Evolutionary conservation across 1,284 basidiomycete species (phyloP), one percentile per base, ranked within the genome.

Genomic region (Pholiota adiposa): DNA sequence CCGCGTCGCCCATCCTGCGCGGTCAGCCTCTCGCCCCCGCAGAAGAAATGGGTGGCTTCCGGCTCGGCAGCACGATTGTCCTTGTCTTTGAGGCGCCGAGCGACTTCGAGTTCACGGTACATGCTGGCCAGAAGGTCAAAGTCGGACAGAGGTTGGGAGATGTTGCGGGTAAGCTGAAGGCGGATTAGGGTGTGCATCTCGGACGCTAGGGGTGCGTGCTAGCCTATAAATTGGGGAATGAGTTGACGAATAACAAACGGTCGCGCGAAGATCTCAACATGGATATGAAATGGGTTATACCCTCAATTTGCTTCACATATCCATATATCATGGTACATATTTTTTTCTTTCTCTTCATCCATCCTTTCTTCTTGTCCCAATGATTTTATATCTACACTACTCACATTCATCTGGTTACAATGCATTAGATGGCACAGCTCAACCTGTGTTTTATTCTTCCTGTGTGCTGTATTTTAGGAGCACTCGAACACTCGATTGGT

Each of bases 11-110:
- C 0, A 76, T 98, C 29, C 81, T 99, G 34, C 85, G 89, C 43
- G 97, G 97, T 0, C 96, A 98, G 73, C 96, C 96, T 3, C 81
- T 98, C 44, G 80, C 79, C 0, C 82, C 90, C 2, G 96, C 94
- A 1, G 93, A 98, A 71, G 96, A 99, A 79, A 96, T 98, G 93
- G 97, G 97, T 51, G 96, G 96, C 0, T 99, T 99, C 80, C 90
- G 89, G 69, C 82, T 99, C 1, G 97, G 97, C 1, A 94, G 92
- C 72, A 99, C 97, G 2, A 92, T 99, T 69, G 97, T 99, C 19
- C 82, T 99, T 48, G 93, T 99, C 1, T 98, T 98, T 70, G 97
- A 99, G 77, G 97, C 96, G 0, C 96, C 97, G 0, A 79, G 83
- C 61, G 78, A 87, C 41, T 98, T 96, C 72, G 83, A 88, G 70